Evolutionary conservation across 176 grass and related monocot species (phyloP), one percentile per base, ranked within the genome.

Genomic region (Musa beccarii): DNA sequence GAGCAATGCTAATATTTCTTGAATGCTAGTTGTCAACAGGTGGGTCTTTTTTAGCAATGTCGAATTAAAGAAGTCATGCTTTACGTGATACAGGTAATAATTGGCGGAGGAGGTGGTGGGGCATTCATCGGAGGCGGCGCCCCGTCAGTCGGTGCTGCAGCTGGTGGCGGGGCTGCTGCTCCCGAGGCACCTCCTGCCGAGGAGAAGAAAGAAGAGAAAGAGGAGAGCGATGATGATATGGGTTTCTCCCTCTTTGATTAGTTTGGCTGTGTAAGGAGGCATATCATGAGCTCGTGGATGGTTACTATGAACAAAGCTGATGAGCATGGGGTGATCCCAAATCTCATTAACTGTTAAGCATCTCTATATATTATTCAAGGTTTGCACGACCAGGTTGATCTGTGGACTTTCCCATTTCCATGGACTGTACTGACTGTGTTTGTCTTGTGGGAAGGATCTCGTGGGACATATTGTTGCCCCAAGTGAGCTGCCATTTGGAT

Each of bases 221-320:
- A 68, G 28, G 66, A 68, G 28, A 68, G 66, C 14, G 66, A 68
- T 7, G 66, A 68, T 0, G 66, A 68, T 11, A 68, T 68, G 66
- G 66, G 66, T 29, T 68, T 68, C 66, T 68, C 66, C 66, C 66
- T 68, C 28, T 68, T 68, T 34, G 66, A 68, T 17, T 68, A 68
- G 57, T 59, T 59, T 59, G 55, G 15, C 26, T 2, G 26, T 2
- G 1, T 2, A 28, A 28, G 26, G 26, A 28, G 26, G 26, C 26
- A 2, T 28, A 28, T 28, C 26, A 28, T 28, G 26, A 28, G 26
- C 26, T 28, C 2, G 26, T 28, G 26, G 26, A 28, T 28, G 26
- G 26, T 28, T 1, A 1, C 26, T 28, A 28, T 28, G 26, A 28
- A 28, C 26, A 28, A 28, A 28, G 26, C 26, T 28, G 2, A 28